phyloP scores from a whole-genome alignment of 2,329 filamentous ascomycete genomes.

The Fonsecaea nubica region DNA sequence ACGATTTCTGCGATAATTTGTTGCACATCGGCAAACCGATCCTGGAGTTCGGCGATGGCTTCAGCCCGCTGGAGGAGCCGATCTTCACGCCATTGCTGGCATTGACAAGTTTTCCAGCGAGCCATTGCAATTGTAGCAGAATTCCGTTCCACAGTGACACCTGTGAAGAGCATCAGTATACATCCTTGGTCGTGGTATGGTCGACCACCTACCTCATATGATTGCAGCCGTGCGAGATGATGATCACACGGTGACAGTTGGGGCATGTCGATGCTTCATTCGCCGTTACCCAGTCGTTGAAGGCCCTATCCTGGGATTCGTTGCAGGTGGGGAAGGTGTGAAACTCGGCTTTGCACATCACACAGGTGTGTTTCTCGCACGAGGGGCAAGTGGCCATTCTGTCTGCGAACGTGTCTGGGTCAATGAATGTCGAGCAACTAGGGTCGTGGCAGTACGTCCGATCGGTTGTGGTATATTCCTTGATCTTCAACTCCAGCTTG shows the following conservation, averaged over 20 bases:
- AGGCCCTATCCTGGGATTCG: constrained; percentile 37
- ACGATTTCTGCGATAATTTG: constrained; percentile 1
- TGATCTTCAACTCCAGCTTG: constrained; percentile 53
- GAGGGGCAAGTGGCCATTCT: constrained; percentile 51
- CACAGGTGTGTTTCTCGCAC: constrained; percentile 58
- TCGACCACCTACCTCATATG: constrained; percentile 44
- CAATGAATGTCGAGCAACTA: constrained; percentile 58
- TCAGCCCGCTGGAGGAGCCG: constrained; percentile 35
- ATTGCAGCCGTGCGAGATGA: constrained; percentile 44
- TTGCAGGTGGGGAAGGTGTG: constrained; percentile 50
- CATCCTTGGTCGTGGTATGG: not conserved
- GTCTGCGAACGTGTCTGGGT: constrained; percentile 41
- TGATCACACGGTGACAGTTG: constrained; percentile 66
- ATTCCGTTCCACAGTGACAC: constrained; percentile 43
- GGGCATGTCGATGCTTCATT: constrained; percentile 78
- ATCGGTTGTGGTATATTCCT: constrained; percentile 58
- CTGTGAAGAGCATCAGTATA: constrained; percentile 29
- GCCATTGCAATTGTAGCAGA: constrained; percentile 44
- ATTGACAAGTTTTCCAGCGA: constrained; percentile 43
- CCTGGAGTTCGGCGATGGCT: constrained; percentile 28
- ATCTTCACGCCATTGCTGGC: constrained; percentile 40
- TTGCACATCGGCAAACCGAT: constrained; percentile 5
- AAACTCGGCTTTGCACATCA: constrained; percentile 55
- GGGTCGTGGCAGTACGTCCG: constrained; percentile 59
- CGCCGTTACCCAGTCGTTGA: constrained; percentile 67